Conservation (phyloP, 1,139 yeast genomes). For the Schizosaccharomyces versatilis region DNA sequence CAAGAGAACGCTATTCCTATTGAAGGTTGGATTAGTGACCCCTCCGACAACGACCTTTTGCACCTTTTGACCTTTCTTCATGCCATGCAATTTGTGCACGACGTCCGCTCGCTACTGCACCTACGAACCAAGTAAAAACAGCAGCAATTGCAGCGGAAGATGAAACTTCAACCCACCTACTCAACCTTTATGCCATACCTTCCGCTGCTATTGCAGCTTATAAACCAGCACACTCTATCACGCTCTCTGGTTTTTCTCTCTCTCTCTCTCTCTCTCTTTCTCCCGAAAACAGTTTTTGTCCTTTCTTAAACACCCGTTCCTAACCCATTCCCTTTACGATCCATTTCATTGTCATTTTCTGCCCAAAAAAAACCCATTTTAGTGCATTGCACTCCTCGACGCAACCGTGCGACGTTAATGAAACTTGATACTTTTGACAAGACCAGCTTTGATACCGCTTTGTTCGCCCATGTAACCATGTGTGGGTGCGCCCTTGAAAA, state of each 20-base stretch:
- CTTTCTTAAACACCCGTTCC: too few relatives aligned
- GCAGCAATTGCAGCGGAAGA: too few relatives aligned
- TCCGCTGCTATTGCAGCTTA: too few relatives aligned
- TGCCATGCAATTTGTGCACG: slow-evolving; percentile 59
- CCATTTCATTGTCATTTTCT: too few relatives aligned
- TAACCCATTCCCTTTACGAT: too few relatives aligned
- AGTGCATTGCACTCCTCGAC: not conserved
- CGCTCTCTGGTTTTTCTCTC: too few relatives aligned
- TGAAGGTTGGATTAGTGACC: slow-evolving; percentile 96
- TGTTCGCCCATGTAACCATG: slow-evolving; percentile 70
- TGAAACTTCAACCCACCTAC: too few relatives aligned
- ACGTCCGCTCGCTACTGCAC: slow-evolving; percentile 63
- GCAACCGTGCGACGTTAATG: slow-evolving; percentile 10
- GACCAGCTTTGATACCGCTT: slow-evolving; percentile 90
- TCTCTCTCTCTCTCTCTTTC: too few relatives aligned
- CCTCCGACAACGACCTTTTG: slow-evolving; percentile 60
- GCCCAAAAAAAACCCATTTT: too few relatives aligned
- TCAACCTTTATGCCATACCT: too few relatives aligned
- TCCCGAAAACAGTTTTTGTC: too few relatives aligned
- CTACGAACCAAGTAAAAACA: slow-evolving; percentile 25
- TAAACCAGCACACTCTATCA: too few relatives aligned
- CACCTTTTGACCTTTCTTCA: slow-evolving; percentile 61
- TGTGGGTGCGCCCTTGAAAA: slow-evolving; percentile 43
- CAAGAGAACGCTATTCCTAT: slow-evolving; percentile 71
- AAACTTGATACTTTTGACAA: slow-evolving; percentile 68